These are phyloP conservation scores for Tetrahymena elliotti DNA, from an alignment of 73 alveolate genomes.

Conservation along the genomic window DNA sequence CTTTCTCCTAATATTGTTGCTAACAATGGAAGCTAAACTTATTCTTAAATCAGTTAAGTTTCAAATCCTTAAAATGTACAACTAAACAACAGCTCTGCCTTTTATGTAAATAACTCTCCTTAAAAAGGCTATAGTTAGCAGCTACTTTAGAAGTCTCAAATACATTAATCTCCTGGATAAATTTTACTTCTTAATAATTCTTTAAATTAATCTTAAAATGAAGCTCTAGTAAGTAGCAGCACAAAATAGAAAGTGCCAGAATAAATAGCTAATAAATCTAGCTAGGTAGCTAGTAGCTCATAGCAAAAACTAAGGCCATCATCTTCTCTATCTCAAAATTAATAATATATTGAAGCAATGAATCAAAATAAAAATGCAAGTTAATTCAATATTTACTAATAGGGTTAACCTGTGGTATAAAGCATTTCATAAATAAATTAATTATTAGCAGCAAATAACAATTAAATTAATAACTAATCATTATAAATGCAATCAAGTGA, in stretches of 20 bases:
- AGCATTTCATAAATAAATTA: not conserved
- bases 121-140: not conserved
- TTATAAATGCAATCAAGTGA: too few relatives aligned
- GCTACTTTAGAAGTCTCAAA: not conserved
- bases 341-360: not conserved
- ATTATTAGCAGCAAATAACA: not conserved
- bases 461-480: not conserved
- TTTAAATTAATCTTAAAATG: not conserved
- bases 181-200: not conserved
- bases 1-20: not conserved
- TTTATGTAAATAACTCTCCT: not conserved
- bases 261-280: not conserved
- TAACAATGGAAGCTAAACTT: not conserved
- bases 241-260: not conserved
- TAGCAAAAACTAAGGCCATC: not conserved
- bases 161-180: not conserved
- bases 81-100: not conserved
- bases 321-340: not conserved
- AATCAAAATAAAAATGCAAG: not conserved
- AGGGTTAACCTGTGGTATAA: not conserved
- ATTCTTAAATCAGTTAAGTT: not conserved
- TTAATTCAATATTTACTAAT: too few relatives aligned
- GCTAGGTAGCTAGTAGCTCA: not conserved
- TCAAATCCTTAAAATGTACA: not conserved
- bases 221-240: not conserved